Conservation (phyloP, 306 rosid species). For the Acacia acuminata region DNA sequence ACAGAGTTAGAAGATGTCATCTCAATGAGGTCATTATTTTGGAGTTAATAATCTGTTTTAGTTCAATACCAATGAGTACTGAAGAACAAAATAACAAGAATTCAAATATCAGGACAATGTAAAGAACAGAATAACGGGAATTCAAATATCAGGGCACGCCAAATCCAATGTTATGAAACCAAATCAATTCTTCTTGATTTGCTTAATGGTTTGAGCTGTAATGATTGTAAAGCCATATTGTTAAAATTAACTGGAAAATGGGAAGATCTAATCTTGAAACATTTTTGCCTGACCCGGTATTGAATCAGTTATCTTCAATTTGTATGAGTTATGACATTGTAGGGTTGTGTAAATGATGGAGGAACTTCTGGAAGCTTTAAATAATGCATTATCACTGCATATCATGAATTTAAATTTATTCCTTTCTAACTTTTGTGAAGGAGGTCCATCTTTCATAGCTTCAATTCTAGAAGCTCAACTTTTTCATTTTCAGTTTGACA, state of each 20-base stretch:
- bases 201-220: neutral
- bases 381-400: constrained; percentile 4
- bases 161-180: neutral
- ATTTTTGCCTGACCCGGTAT: neutral
- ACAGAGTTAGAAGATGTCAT: constrained; percentile 94
- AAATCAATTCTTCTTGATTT: neutral
- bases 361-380: constrained; percentile 7
- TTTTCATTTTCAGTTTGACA: constrained; percentile 77
- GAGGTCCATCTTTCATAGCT: neutral
- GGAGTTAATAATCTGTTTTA: constrained; percentile 23
- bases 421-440: neutral
- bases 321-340: neutral
- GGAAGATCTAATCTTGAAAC: neutral
- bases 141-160: neutral
- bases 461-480: constrained; percentile 22
- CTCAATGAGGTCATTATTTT: constrained; percentile 82
- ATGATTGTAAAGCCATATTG: neutral
- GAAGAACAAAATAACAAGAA: neutral
- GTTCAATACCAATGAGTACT: neutral
- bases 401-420: constrained; percentile 2
- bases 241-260: neutral
- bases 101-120: neutral
- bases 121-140: neutral
- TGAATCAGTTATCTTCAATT: neutral
- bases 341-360: neutral